Percentiles rank a stretch among this genome's conserved stretches.
Evolutionary conservation across 73 alveolate species (phyloP).

Genomic region (Paraurostyla sp.): DNA sequence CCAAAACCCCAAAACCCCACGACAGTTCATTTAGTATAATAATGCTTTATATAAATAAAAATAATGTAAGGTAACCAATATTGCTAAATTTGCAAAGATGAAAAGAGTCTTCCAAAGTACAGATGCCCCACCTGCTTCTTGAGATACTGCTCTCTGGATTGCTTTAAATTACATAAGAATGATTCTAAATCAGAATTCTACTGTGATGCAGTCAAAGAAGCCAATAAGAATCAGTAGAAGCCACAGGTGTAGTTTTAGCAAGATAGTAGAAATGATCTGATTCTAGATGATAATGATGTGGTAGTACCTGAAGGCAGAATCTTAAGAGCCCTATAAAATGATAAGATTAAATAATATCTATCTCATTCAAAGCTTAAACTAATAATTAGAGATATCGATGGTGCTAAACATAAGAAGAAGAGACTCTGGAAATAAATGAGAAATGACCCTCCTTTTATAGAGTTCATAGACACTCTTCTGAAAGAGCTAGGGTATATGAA

Average conservation of each 20-base stretch:
- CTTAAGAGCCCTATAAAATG: background rate
- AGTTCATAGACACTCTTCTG: constrained; percentile 5
- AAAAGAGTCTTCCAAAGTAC: constrained; percentile 31
- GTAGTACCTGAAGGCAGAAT: constrained; percentile 43
- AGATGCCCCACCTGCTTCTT: constrained; percentile 55
- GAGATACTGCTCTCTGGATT: constrained; percentile 52
- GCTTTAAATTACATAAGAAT: constrained; percentile 55
- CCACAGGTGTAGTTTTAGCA: background rate
- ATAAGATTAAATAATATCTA: background rate
- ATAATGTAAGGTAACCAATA: too few relatives aligned
- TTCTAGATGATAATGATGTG: constrained; percentile 36
- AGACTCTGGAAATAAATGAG: background rate
- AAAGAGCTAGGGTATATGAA: constrained; percentile 49
- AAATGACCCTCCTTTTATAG: constrained; percentile 41
- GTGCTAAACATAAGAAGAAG: constrained; percentile 22
- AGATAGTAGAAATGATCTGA: background rate
- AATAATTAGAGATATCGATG: constrained; percentile 33
- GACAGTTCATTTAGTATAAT: too few relatives aligned
- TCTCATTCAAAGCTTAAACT: constrained; percentile 38
- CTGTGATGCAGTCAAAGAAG: constrained; percentile 17
- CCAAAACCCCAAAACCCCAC: too few relatives aligned
- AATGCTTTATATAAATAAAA: too few relatives aligned
- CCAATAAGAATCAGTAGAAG: background rate
- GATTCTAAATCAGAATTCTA: background rate
- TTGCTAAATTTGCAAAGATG: constrained; percentile 40